These are phyloP conservation scores for Blakeslea trispora DNA, from an alignment of 371 early-diverging fungal species.

Conservation along the genomic window DNA sequence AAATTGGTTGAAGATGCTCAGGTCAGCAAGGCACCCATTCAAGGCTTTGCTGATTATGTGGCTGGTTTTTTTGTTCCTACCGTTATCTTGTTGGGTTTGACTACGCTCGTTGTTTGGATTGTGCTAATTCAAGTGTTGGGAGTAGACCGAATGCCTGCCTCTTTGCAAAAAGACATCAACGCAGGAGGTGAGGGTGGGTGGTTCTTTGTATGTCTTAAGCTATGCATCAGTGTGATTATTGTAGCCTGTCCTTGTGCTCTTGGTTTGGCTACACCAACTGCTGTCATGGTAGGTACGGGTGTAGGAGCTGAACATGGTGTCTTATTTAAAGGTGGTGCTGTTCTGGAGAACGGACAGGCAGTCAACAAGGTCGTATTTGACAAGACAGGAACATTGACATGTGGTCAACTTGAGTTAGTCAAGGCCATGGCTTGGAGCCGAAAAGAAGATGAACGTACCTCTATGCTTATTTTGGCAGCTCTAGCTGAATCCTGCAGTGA, in stretches of 20 bases:
- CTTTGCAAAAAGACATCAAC: constrained; percentile 54
- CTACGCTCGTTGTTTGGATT: constrained; percentile 83
- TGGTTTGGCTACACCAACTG: constrained; percentile 95
- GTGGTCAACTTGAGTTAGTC: constrained; percentile 80
- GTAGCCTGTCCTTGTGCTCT: constrained; percentile 98
- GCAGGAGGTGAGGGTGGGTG: constrained; percentile 58
- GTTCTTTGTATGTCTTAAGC: constrained; percentile 82
- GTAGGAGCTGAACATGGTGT: constrained; percentile 92
- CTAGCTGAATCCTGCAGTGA: constrained; percentile 84
- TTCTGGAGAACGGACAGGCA: constrained; percentile 80
- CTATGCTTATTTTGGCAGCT: constrained; percentile 49
- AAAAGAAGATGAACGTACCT: constrained; percentile 4
- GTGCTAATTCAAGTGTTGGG: constrained; percentile 52
- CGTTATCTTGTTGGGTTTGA: constrained; percentile 71
- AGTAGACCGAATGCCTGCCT: constrained; percentile 50
- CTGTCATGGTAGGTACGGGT: constrained; percentile 98
- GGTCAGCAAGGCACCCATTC: constrained; percentile 84
- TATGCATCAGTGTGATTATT: constrained; percentile 93
- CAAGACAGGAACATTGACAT: constrained; percentile 96
- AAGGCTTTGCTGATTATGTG: constrained; percentile 79
- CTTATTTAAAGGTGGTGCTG: constrained; percentile 83
- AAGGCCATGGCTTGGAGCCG: constrained; percentile 29
- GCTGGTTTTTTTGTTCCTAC: constrained; percentile 91
- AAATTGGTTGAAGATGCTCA: constrained; percentile 90
- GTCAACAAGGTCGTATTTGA: constrained; percentile 93